Evolutionary conservation across 2,329 filamentous ascomycete species (phyloP).

Genomic region (Fusarium staphyleae): DNA sequence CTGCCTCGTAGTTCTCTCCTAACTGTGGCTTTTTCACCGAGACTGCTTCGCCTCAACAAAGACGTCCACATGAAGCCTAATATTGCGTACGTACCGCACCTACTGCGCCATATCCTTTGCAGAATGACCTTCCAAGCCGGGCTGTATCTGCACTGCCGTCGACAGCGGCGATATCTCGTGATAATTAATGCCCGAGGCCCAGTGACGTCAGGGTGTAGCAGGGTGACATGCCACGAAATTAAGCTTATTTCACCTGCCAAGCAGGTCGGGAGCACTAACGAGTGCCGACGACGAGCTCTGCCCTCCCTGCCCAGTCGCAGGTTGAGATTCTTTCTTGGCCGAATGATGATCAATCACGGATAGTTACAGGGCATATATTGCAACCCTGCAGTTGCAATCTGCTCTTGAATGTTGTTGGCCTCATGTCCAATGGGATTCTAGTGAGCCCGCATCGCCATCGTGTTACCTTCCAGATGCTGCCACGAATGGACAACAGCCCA

Average conservation of each 20-base stretch:
- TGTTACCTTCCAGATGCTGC: too few species aligned
- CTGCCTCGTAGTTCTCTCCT: too few species aligned
- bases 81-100: too few species aligned
- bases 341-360: slow-evolving; percentile 10
- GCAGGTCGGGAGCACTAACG: background rate
- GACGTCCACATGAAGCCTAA: slow-evolving; percentile 11
- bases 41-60: slow-evolving; percentile 7
- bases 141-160: background rate
- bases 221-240: background rate
- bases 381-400: slow-evolving; percentile 3
- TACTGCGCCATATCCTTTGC: too few species aligned
- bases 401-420: too few species aligned
- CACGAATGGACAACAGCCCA: too few species aligned
- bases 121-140: background rate
- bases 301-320: slow-evolving; percentile 12
- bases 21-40: too few species aligned
- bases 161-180: background rate
- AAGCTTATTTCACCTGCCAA: background rate
- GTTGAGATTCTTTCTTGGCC: slow-evolving; percentile 6
- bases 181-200: background rate
- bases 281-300: background rate
- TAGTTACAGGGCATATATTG: slow-evolving; percentile 5
- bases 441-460: too few species aligned
- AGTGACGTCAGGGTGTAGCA: background rate
- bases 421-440: too few species aligned